Base-by-base conservation (phyloP, 495 filamentous ascomycete species). In the Bacidia rubella region DNA sequence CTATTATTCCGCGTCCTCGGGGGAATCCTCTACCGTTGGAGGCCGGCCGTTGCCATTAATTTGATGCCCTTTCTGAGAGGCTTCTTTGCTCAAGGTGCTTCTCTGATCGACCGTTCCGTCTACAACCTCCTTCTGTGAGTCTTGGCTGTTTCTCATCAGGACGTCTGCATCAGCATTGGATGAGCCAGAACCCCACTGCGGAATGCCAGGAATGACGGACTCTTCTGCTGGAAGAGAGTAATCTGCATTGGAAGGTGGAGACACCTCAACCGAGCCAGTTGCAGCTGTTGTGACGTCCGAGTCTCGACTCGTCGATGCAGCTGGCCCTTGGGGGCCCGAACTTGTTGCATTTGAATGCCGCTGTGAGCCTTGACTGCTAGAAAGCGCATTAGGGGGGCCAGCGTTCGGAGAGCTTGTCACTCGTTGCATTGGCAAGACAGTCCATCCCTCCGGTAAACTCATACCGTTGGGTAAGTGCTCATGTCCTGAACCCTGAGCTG, bases 371-470 rank as follows among this genome's bases (percentile, higher is more conserved):
- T 35, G 29, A 35, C 15, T 35, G n/a, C n/a, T n/a, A n/a, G n/a
- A n/a, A n/a, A n/a, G n/a, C 15, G 29, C 7, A 35, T 35, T 35
- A 15, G 29, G 5, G 29, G 29, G 7, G 15, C 29, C 15, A 35
- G 29, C 7, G 41, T 17, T 20, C 7, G 19, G 5, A 17, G 15
- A 44, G 41, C 41, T 17, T 50, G 54, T 70, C 17, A 78, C 51
- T 15, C 81, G 70, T 38, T 83, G 74, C 11, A 88, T 70, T 49
- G 84, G 84, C 27, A 84, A 66, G 24, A 93, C 63, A 21, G 78
- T 81, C 86, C 86, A 93, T 5, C 86, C 86, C 39, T 75, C 70
- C 1, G 87, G 87, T 25, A 93, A 76, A 11, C 67, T 75, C 12
- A 90, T 69, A 9, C 87, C 47, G 19, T 26, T 50, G 27, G 47